Evolutionary conservation across 2,329 filamentous ascomycete genomes (phyloP), one percentile per base, ranked within the genome.

Genomic region (Pestalotiopsis sp.): DNA sequence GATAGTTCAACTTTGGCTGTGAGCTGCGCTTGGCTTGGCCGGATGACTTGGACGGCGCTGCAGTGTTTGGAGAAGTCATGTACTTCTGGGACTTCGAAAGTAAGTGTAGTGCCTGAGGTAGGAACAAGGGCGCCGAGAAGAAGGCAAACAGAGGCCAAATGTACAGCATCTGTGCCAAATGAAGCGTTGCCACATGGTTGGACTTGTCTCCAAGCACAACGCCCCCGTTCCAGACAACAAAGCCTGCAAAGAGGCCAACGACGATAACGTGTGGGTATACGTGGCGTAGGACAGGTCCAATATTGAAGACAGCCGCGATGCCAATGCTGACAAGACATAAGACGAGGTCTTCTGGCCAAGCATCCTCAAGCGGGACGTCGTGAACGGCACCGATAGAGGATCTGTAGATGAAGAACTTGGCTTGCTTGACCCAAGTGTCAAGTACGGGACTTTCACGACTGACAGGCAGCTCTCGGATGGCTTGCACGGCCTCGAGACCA

Each of bases 171-270:
- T 99, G 96, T 0, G 95, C 88, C 4, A 96, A 82, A 77, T 99
- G 95, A 13, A 98, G 83, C 1, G 94, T 96, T 0, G 95, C 94
- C 40, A 96, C 86, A 76, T 99, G 96, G 76, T 97, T 98, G 31
- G 93, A 91, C 81, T 98, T 98, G 81, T 99, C 96, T 49, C 95
- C 93, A 2, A 99, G 88, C 1, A 98, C 96, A 20, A 99, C 95
- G 12, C 95, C 91, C 6, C 93, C 92, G 74, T 99, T 99, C 92
- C 92, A 96, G 9, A 86, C 74, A 0, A 98, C 91, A 77, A 98
- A 98, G 5, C 20, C 59, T 2, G 45, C 68, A 38, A 70, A 70
- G 11, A 70, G 61, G 12, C 14, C 59, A 7, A 98, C 80, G 1
- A 97, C 83, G 0, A 86, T 73, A 11, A 95, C 72, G 65, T 91